These are phyloP conservation scores for Areca catechu DNA, from an alignment of 176 grass and related monocot species.

Conservation along the genomic window DNA sequence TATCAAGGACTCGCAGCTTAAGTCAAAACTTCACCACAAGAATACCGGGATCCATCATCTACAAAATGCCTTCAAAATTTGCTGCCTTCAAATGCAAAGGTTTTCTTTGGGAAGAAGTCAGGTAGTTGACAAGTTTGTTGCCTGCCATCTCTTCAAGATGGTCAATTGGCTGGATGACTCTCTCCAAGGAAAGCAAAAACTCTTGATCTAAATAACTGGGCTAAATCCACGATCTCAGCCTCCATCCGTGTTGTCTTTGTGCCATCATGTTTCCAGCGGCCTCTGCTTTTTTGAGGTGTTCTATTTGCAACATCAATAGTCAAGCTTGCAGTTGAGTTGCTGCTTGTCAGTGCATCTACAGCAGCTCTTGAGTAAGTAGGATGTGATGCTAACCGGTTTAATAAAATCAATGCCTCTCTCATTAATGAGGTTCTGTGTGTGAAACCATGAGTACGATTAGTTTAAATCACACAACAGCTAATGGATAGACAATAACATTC, in stretches of 20 bases:
- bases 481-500: no score
- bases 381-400: slow-evolving; percentile 76
- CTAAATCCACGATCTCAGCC: slow-evolving; percentile 50
- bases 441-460: slow-evolving; percentile 2
- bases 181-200: slow-evolving; percentile 56
- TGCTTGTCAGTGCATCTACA: slow-evolving; percentile 47
- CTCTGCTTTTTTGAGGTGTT: slow-evolving; percentile 31
- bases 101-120: no score
- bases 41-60: no score
- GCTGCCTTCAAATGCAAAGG: no score
- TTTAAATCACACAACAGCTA: neutral
- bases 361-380: slow-evolving; percentile 60
- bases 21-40: no score
- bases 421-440: slow-evolving; percentile 50
- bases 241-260: slow-evolving; percentile 31
- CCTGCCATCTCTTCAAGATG: no score
- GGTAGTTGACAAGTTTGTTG: no score
- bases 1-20: no score
- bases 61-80: no score
- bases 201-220: slow-evolving; percentile 43
- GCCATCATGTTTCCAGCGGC: slow-evolving; percentile 5
- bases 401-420: slow-evolving; percentile 74
- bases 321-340: slow-evolving; percentile 42
- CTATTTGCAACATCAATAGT: slow-evolving; percentile 56
- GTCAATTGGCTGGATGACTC: slow-evolving; percentile 11